Evolutionary conservation across 495 filamentous ascomycete genomes (phyloP), one percentile per base, ranked within the genome.

Genomic region (Tuber brumale): DNA sequence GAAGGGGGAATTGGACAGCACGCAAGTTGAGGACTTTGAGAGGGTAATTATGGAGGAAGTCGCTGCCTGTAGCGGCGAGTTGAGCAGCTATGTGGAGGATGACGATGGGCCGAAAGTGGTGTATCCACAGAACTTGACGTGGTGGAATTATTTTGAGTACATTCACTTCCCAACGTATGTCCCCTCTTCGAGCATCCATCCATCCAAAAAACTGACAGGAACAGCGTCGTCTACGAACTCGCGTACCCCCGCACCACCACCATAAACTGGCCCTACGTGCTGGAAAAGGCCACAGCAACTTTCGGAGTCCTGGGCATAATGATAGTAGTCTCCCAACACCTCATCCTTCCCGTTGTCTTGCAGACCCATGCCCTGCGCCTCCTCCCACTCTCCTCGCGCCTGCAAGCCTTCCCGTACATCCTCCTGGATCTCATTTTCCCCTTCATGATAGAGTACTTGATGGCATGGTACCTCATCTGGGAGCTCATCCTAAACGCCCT

Each of bases 391-490:
- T 83, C 85, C 14, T 84, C 89, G 74, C 85, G 92, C 61, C 87
- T 92, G 76, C 82, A 84, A 72, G 88, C 89, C 61, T 92, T 93
- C 74, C 92, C 92, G 2, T 91, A 88, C 85, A 86, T 94, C 78
- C 82, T 93, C 31, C 86, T 85, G 44, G 91, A 93, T 78, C 85
- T 94, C 72, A 86, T 93, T 12, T 92, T 93, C 77, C 92, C 92
- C 0, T 89, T 94, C 70, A 88, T 93, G 82, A 88, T 94, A 85
- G 91, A 93, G 82, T 92, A 92, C 77, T 84, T 93, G 75, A 72
- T 85, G 73, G 83, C 86, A 31, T 92, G 89, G 89, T 93, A 93
- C 81, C 87, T 94, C 41, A 93, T 94, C 81, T 94, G 92, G 92
- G 92, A 93, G 84, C 91, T 90, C 71, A 88, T 93, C 71, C 88